Evolutionary conservation across 352 stramenopile genomes (phyloP).

Genomic region (Globisporangium recalcitrans): DNA sequence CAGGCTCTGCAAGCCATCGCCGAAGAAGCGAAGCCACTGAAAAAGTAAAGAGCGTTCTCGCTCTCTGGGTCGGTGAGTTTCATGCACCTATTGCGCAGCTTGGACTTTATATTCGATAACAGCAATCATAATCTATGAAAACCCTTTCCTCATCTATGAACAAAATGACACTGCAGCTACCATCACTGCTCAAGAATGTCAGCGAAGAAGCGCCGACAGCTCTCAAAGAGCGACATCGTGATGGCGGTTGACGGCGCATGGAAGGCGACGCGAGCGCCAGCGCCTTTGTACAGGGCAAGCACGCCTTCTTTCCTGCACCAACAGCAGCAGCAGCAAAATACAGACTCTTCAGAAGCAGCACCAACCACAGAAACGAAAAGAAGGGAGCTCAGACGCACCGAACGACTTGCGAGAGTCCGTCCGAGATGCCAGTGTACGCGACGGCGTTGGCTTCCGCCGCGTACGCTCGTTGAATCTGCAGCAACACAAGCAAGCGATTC

Average conservation of each 20-base stretch:
- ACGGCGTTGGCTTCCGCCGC: slow-evolving; percentile 22
- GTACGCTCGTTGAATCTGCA: slow-evolving; percentile 46
- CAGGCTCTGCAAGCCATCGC: slow-evolving; percentile 1
- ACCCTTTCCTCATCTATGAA: background rate
- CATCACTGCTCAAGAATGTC: slow-evolving; percentile 32
- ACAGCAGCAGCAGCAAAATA: background rate
- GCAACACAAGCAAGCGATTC: slow-evolving; percentile 9
- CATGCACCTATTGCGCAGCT: background rate
- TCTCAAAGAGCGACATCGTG: slow-evolving; percentile 97
- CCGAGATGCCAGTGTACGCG: slow-evolving; percentile 68
- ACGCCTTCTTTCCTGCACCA: slow-evolving; percentile 76
- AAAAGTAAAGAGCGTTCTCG: background rate
- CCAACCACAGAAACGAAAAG: too few relatives aligned
- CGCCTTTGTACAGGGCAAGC: slow-evolving; percentile 92
- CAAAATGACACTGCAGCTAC: background rate
- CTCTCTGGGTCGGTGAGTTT: background rate
- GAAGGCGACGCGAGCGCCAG: slow-evolving; percentile 92
- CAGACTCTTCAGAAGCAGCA: slow-evolving; percentile 3
- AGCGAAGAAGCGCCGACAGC: slow-evolving; percentile 59
- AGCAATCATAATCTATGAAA: background rate
- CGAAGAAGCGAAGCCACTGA: slow-evolving; percentile 5
- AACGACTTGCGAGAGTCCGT: slow-evolving; percentile 85
- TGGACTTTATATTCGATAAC: background rate
- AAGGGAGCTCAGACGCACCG: too few relatives aligned
- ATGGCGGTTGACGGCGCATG: slow-evolving; percentile 95